Evolutionary conservation across 352 stramenopile genomes (phyloP).

Genomic region (Pilasporangium apinafurcum): DNA sequence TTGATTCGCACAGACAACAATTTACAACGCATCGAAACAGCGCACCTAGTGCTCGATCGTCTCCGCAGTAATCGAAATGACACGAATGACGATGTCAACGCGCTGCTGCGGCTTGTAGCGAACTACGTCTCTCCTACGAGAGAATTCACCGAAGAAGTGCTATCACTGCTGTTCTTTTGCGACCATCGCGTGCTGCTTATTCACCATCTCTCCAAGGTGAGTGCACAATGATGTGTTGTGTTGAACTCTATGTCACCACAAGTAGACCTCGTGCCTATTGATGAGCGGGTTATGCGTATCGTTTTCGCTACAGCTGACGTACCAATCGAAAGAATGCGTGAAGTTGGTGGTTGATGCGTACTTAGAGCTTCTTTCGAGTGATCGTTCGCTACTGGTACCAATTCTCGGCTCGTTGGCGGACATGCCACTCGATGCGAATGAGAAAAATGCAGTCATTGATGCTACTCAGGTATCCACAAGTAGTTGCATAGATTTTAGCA

Average conservation of each 20-base stretch:
- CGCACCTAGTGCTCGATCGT: conserved; percentile 62
- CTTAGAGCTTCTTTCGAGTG: conserved; percentile 67
- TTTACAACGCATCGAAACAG: conserved; percentile 31
- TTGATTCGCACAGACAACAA: conserved; percentile 43
- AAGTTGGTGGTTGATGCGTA: conserved; percentile 69
- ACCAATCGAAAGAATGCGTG: conserved; percentile 76
- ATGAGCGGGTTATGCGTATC: background rate
- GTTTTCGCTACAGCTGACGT: conserved; percentile 43
- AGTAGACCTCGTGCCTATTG: background rate
- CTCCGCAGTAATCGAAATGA: conserved; percentile 42
- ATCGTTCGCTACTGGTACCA: conserved; percentile 67
- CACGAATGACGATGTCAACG: conserved; percentile 61
- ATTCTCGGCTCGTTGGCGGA: conserved; percentile 74
- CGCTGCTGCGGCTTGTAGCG: conserved; percentile 63
- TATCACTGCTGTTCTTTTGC: conserved; percentile 65
- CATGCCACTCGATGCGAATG: conserved; percentile 46
- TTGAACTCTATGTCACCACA: background rate
- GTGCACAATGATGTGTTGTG: background rate
- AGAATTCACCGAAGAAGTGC: conserved; percentile 64
- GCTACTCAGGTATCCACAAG: conserved; percentile 37
- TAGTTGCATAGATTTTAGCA: background rate
- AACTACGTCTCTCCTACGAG: conserved; percentile 66
- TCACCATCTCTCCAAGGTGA: conserved; percentile 71
- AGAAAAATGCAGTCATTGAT: conserved; percentile 65
- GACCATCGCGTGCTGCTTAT: conserved; percentile 75